These are phyloP conservation scores for Kurtzmaniella quercitrusa DNA, from an alignment of 1,139 yeast genomes.

Conservation along the genomic window DNA sequence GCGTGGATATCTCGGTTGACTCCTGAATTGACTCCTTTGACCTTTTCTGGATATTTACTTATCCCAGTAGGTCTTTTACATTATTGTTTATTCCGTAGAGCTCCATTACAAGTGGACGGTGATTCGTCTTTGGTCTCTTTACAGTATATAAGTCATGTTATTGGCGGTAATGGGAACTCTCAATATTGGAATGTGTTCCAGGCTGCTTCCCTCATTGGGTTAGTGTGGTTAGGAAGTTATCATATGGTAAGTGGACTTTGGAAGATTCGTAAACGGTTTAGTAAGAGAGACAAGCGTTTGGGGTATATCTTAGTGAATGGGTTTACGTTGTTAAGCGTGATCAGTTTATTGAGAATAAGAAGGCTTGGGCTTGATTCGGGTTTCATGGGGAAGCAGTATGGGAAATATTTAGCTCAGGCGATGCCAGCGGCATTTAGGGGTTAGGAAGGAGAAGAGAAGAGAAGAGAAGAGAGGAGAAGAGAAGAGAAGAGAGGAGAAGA, in stretches of 20 bases:
- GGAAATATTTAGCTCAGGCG: slow-evolving; percentile 17
- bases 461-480: not conserved
- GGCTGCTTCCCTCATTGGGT: slow-evolving; percentile 7
- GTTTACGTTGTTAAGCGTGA: slow-evolving; percentile 20
- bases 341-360: slow-evolving; percentile 22
- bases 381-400: slow-evolving; percentile 26
- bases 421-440: not conserved
- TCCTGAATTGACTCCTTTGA: slow-evolving; percentile 42
- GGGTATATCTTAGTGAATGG: slow-evolving; percentile 31
- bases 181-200: not conserved
- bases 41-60: slow-evolving; percentile 57
- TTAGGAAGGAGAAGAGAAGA: not conserved
- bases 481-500: not conserved
- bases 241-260: slow-evolving; percentile 36
- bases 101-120: slow-evolving; percentile 55
- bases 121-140: slow-evolving; percentile 58
- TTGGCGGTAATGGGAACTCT: slow-evolving; percentile 12
- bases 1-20: slow-evolving; percentile 36
- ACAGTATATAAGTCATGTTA: slow-evolving; percentile 47
- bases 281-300: slow-evolving; percentile 25
- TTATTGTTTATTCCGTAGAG: slow-evolving; percentile 40
- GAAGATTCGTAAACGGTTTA: slow-evolving; percentile 24
- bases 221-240: slow-evolving; percentile 26
- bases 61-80: slow-evolving; percentile 47
- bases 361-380: slow-evolving; percentile 18